phyloP scores from a whole-genome alignment of 2,329 filamentous ascomycete genomes.

The Cladosporium sp. region DNA sequence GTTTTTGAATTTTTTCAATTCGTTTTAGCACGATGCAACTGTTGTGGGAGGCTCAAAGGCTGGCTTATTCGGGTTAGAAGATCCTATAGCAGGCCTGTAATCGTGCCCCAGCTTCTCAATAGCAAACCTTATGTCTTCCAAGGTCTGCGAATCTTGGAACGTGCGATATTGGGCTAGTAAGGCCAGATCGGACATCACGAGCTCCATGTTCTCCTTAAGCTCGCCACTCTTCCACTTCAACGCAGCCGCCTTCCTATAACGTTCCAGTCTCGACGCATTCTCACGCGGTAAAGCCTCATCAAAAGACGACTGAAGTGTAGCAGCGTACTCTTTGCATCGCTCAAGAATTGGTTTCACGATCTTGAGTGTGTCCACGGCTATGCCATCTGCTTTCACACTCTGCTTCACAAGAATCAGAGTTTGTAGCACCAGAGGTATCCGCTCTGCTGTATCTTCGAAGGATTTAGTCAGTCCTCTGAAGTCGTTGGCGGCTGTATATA shows the following conservation, averaged over 20 bases:
- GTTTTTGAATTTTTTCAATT: no score
- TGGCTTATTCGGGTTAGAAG: no score
- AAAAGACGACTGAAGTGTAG: neutral
- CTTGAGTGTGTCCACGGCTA: neutral
- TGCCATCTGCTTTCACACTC: neutral
- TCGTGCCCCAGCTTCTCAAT: neutral
- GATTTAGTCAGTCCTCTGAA: neutral
- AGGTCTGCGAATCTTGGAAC: neutral
- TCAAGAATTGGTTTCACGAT: neutral
- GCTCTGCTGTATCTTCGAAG: neutral
- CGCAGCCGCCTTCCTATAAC: neutral
- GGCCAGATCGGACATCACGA: neutral
- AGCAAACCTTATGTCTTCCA: neutral
- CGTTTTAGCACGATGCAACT: no score
- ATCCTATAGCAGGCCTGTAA: no score
- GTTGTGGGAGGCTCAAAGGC: no score
- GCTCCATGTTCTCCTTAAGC: neutral
- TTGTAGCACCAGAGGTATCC: neutral
- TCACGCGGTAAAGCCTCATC: neutral
- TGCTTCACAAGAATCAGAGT: neutral
- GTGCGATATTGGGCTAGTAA: neutral
- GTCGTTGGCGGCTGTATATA: neutral
- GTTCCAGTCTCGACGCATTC: neutral
- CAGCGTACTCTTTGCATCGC: neutral
- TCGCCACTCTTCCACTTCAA: neutral